Percentiles rank a stretch among this genome's conserved stretches.
Evolutionary conservation across 139 green algal species (phyloP).

Genomic region (Monoraphidium neglectum): DNA sequence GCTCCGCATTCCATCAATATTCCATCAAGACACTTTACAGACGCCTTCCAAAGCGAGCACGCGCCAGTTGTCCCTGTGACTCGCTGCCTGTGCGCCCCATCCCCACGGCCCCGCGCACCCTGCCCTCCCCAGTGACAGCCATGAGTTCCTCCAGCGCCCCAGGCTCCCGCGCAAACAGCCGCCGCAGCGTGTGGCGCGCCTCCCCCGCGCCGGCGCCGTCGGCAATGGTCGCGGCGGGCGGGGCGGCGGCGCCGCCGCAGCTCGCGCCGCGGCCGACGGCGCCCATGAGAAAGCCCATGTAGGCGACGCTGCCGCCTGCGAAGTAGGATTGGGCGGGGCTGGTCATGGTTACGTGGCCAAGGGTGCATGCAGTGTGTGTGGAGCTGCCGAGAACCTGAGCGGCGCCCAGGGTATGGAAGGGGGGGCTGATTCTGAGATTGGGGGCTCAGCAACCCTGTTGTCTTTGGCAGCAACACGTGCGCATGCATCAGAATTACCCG

Average conservation of each 20-base stretch:
- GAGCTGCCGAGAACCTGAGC: too few species aligned
- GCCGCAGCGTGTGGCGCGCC: constrained; percentile 21
- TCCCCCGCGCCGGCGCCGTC: too few species aligned
- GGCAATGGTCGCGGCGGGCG: neutral
- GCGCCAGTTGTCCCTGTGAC: neutral
- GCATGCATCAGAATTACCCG: too few species aligned
- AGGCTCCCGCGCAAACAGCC: constrained; percentile 29
- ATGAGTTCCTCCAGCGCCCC: constrained; percentile 24
- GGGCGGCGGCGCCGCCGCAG: neutral
- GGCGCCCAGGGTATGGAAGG: too few species aligned
- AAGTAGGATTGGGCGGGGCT: neutral
- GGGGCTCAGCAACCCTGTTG: too few species aligned
- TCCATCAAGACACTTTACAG: too few species aligned
- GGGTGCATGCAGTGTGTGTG: too few species aligned
- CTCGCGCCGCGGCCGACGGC: neutral
- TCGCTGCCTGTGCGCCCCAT: neutral
- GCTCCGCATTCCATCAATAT: too few species aligned
- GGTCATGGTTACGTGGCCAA: too few species aligned
- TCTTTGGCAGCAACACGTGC: neutral
- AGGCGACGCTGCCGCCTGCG: constrained; percentile 28
- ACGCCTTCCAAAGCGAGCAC: neutral
- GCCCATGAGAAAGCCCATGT: constrained; percentile 39
- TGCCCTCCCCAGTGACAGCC: constrained; percentile 6
- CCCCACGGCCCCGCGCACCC: constrained; percentile 6
- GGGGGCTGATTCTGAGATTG: too few species aligned